A percentile compares a stretch with the other conserved stretches of the same genome.
phyloP scores from a whole-genome alignment of 176 grass and related monocot genomes.

The Oryza longistaminata region DNA sequence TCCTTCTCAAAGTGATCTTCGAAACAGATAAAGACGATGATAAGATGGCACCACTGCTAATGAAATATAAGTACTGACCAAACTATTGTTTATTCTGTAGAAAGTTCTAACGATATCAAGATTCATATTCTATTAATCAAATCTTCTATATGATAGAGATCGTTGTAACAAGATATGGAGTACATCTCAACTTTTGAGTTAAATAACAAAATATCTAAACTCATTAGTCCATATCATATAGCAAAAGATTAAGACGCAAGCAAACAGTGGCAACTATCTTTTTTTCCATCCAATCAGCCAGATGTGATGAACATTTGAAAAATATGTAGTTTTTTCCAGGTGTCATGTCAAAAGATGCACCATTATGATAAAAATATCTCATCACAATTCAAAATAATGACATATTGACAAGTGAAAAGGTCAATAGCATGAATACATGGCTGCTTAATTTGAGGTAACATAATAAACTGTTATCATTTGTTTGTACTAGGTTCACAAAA shows the following conservation, averaged over 20 bases:
- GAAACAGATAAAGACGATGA: constrained; percentile 32
- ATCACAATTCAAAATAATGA: neutral
- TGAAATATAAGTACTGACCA: neutral
- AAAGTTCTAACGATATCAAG: neutral
- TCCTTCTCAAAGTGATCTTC: constrained; percentile 96
- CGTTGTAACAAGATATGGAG: neutral
- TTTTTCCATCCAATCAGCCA: neutral
- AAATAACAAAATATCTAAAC: neutral
- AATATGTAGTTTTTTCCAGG: neutral
- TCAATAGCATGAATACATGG: neutral
- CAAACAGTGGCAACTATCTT: neutral
- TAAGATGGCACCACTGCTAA: neutral
- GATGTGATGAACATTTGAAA: neutral
- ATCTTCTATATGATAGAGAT: neutral
- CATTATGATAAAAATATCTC: neutral
- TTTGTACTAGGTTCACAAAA: neutral
- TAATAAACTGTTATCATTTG: neutral
- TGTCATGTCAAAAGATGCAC: neutral
- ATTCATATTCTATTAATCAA: constrained; percentile 19
- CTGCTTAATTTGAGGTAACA: neutral
- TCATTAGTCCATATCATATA: constrained; percentile 5
- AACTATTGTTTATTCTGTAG: neutral
- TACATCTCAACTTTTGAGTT: neutral
- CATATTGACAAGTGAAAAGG: neutral
- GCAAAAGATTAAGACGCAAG: constrained; percentile 5